Evolutionary conservation across 441 rosid genomes (phyloP).

Genomic region (Lepidium campestre): DNA sequence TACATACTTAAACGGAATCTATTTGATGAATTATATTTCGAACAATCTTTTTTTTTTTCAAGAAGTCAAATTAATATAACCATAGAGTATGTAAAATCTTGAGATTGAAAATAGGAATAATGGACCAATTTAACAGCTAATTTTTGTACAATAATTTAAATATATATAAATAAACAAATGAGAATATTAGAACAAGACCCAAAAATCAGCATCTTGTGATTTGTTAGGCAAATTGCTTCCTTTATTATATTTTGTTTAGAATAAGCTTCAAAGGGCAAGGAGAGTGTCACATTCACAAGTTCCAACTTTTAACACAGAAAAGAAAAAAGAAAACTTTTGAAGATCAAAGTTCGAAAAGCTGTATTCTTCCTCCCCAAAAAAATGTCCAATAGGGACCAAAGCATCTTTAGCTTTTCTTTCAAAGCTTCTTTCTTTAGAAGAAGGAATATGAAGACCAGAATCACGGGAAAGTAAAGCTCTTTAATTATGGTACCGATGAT

Average conservation of each 20-base stretch:
- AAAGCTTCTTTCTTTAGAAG: conserved; percentile 23
- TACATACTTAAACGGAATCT: background rate
- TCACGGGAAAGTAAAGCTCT: conserved; percentile 17
- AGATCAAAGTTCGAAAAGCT: conserved; percentile 20
- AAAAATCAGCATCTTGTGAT: conserved; percentile 24
- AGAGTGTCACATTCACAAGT: conserved; percentile 12
- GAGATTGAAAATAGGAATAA: background rate
- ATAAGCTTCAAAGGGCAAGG: conserved; percentile 15
- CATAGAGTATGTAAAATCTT: background rate
- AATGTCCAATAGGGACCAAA: conserved; percentile 28
- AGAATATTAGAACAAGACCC: conserved; percentile 19
- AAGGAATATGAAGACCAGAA: conserved; percentile 19
- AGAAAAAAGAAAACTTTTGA: background rate
- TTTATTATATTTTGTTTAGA: background rate
- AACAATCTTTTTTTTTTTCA: background rate
- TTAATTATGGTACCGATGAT: conserved; percentile 4
- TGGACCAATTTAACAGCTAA: conserved; percentile 3
- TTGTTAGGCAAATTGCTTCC: conserved; percentile 18
- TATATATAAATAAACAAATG: background rate
- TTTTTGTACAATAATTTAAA: conserved; percentile 8
- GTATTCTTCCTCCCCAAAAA: conserved; percentile 22
- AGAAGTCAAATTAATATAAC: background rate
- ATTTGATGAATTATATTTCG: background rate
- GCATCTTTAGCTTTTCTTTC: conserved; percentile 27
- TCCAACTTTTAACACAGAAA: conserved; percentile 10